Conservation (phyloP, 306 rosid genomes). For the Lathyrus tuberosus region DNA sequence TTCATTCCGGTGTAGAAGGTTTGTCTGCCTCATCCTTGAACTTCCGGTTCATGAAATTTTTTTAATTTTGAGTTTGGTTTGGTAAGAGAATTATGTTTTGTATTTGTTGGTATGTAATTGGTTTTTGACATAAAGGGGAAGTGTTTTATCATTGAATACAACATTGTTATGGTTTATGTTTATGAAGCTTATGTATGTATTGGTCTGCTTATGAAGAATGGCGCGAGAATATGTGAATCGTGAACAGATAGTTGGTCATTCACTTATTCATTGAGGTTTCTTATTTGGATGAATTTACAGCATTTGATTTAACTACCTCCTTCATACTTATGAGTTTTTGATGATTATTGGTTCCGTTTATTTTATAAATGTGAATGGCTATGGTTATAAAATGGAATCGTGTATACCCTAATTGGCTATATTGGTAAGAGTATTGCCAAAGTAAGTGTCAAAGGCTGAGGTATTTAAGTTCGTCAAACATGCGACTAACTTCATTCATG, state of each 20-base stretch:
- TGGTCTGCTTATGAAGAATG: background rate
- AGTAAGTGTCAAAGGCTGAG: background rate
- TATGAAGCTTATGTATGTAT: slow-evolving; percentile 5
- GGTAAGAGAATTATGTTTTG: slow-evolving; percentile 1
- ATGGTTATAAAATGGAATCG: background rate
- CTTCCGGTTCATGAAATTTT: background rate
- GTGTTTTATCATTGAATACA: background rate
- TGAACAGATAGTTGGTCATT: no score
- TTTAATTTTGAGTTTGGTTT: slow-evolving; percentile 5
- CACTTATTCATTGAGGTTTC: no score
- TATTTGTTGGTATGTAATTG: background rate
- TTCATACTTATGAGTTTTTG: no score
- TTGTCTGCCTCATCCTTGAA: background rate
- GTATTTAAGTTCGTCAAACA: background rate
- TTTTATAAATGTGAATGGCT: background rate
- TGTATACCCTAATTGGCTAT: background rate
- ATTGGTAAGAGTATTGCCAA: background rate
- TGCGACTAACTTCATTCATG: background rate
- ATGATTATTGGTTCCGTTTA: background rate
- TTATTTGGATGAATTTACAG: no score
- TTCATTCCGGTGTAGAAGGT: slow-evolving; percentile 96
- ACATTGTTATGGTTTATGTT: background rate
- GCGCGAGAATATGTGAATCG: background rate
- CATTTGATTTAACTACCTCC: no score
- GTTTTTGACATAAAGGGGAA: background rate